Base-by-base conservation (phyloP, 2,329 filamentous ascomycete species). In the Talaromyces rugulosus region DNA sequence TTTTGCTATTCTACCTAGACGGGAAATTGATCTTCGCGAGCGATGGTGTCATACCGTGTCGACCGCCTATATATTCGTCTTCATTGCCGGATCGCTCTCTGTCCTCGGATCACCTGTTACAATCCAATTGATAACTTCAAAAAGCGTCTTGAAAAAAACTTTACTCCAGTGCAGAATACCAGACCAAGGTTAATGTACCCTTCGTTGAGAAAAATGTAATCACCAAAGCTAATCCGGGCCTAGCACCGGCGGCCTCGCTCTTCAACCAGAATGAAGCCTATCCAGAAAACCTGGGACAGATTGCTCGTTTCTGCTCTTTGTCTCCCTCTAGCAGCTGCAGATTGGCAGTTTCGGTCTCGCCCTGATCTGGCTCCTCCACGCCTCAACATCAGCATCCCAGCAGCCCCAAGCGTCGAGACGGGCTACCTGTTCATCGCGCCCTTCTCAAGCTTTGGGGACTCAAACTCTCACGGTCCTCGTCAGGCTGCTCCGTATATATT, bases 401-500 rank as follows among this genome's bases (percentile, higher is more conserved):
- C 76, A 2, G 62, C 70, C 2, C 27, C 67, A 8, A 71, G 72
- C 23, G 72, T 75, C 9, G 74, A 75, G 27, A 66, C 70, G 28
- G 76, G 76, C 6, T 77, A 74, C 57, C 67, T 78, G 28, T 78
- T 78, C 51, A 64, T 78, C 5, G 72, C 75, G 1, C 76, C 74
- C 0, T 77, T 74, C 55, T 67, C 71, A 34, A 67, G 74, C 62
- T 68, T 75, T 28, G n/a, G n/a, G 5, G 57, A 59, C 6, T 18
- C n/a, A 6, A 44, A 27, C 16, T 31, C n/a, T 31, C 28, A 80
- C 62, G 81, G 80, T 0, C 82, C 83, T 1, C 77, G 78, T 5
- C 83, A 85, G 69, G 76, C 82, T 1, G 82, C 75, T 0, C 80
- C 83, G 0, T 86, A 86, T 68, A 86, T 86, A 65, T 81, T 85